phyloP scores from a whole-genome alignment of 352 stramenopile genomes.

The Phytophthora pini region DNA sequence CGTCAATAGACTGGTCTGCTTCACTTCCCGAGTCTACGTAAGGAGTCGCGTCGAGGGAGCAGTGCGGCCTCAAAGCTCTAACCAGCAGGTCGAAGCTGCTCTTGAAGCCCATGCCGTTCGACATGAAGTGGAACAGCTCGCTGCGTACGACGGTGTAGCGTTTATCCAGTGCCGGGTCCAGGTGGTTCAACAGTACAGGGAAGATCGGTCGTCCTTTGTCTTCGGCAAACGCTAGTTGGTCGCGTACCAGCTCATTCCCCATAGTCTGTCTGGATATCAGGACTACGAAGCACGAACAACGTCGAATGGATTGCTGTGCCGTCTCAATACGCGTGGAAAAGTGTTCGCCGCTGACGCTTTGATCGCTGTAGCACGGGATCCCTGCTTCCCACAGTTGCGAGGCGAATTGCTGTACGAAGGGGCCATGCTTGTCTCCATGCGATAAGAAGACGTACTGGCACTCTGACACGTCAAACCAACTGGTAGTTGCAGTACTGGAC shows the following conservation, averaged over 20 bases:
- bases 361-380: slow-evolving; percentile 20
- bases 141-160: slow-evolving; percentile 72
- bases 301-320: slow-evolving; percentile 64
- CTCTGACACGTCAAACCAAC: slow-evolving; percentile 1
- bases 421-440: slow-evolving; percentile 20
- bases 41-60: not conserved
- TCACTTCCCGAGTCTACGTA: slow-evolving; percentile 8
- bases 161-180: slow-evolving; percentile 69
- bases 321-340: slow-evolving; percentile 24
- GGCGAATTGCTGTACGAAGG: slow-evolving; percentile 15
- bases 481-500: slow-evolving; percentile 27
- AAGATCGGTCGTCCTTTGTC: slow-evolving; percentile 81
- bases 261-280: slow-evolving; percentile 70
- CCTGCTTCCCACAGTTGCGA: slow-evolving; percentile 15
- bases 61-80: not conserved
- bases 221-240: slow-evolving; percentile 79
- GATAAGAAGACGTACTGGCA: slow-evolving; percentile 24
- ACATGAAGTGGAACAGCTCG: slow-evolving; percentile 78
- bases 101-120: slow-evolving; percentile 53
- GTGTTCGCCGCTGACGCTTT: slow-evolving; percentile 16
- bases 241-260: slow-evolving; percentile 66
- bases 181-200: slow-evolving; percentile 72
- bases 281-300: slow-evolving; percentile 72
- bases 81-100: slow-evolving; percentile 45
- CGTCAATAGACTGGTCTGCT: not conserved